A percentile compares a stretch with the other conserved stretches of the same genome.
Conservation (phyloP, 106 monocot species). For the Vanilla planifolia region DNA sequence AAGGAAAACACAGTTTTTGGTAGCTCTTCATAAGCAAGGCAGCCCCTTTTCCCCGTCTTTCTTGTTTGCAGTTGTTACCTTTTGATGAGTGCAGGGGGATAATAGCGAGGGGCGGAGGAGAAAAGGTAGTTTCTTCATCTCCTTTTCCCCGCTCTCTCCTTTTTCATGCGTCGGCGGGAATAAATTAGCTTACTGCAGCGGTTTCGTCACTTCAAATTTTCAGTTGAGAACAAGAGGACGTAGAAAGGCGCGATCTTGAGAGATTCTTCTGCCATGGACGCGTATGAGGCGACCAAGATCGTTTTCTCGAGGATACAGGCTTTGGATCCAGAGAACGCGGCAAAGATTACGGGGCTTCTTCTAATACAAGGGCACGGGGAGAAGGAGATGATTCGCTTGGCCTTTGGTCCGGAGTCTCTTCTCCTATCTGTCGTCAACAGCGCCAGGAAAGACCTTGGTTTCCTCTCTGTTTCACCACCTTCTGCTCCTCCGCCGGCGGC, state of each 20-base stretch:
- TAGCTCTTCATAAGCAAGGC: no score
- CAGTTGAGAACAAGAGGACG: conserved; percentile 1
- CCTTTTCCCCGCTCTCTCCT: no score
- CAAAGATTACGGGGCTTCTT: conserved; percentile 95
- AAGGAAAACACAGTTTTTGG: no score
- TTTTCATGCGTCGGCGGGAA: no score
- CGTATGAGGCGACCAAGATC: conserved; percentile 89
- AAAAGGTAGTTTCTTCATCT: no score
- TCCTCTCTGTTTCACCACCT: conserved; percentile 33
- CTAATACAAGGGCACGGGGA: conserved; percentile 91
- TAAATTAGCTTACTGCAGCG: background rate
- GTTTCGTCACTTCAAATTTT: background rate
- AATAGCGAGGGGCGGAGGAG: no score
- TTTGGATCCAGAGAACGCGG: conserved; percentile 84
- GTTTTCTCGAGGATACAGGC: conserved; percentile 85
- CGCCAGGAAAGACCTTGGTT: conserved; percentile 68
- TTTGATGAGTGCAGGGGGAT: no score
- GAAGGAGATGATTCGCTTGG: conserved; percentile 99
- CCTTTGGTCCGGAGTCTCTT: conserved; percentile 82
- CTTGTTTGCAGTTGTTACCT: no score
- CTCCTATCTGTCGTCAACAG: conserved; percentile 72
- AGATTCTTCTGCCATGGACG: conserved; percentile 57
- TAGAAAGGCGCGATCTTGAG: conserved; percentile 1
- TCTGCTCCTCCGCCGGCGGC: conserved; percentile 13
- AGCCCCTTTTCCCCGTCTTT: no score